These are phyloP conservation scores for Pseudopyricularia cyperi DNA, from an alignment of 2,329 filamentous ascomycete species.

Conservation along the genomic window DNA sequence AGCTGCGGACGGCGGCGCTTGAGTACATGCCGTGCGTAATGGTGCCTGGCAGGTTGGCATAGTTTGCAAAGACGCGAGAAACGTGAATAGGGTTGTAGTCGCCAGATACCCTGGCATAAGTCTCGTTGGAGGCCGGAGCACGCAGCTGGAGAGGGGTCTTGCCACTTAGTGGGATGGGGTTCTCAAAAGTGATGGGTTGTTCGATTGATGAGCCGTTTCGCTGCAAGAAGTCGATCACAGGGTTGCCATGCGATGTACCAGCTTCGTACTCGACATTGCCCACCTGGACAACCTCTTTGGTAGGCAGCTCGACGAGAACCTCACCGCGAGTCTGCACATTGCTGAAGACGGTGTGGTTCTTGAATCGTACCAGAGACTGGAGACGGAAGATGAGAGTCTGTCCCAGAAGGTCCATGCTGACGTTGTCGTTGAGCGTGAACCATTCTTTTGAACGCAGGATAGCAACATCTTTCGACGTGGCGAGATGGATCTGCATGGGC, in stretches of 20 bases:
- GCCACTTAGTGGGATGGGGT: slow-evolving; percentile 87
- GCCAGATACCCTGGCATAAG: slow-evolving; percentile 91
- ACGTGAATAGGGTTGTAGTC: slow-evolving; percentile 99
- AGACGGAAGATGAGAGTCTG: slow-evolving; percentile 95
- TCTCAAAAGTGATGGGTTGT: slow-evolving; percentile 94
- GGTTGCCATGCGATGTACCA: slow-evolving; percentile 84
- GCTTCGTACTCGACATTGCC: slow-evolving; percentile 95
- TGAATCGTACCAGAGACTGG: slow-evolving; percentile 81
- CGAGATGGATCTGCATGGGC: slow-evolving; percentile 83
- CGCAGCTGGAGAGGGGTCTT: slow-evolving; percentile 80
- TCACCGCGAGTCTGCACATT: slow-evolving; percentile 85
- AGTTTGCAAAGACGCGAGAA: slow-evolving; percentile 88
- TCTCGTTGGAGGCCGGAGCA: slow-evolving; percentile 92
- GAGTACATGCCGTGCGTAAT: slow-evolving; percentile 99
- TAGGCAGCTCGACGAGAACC: slow-evolving; percentile 85
- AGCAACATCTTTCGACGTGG: slow-evolving; percentile 80
- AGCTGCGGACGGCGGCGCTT: slow-evolving; percentile 84
- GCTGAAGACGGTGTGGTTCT: slow-evolving; percentile 87
- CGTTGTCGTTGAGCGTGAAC: slow-evolving; percentile 68
- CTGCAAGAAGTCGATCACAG: slow-evolving; percentile 89
- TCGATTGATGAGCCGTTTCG: slow-evolving; percentile 86
- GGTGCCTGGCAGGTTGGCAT: slow-evolving; percentile 88
- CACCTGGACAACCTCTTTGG: slow-evolving; percentile 94
- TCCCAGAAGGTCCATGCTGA: slow-evolving; percentile 72
- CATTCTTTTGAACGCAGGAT: slow-evolving; percentile 94